A percentile compares a stretch with the other conserved stretches of the same genome.
phyloP scores from a whole-genome alignment of 2,329 filamentous ascomycete species.

The Cercospora sojina region DNA sequence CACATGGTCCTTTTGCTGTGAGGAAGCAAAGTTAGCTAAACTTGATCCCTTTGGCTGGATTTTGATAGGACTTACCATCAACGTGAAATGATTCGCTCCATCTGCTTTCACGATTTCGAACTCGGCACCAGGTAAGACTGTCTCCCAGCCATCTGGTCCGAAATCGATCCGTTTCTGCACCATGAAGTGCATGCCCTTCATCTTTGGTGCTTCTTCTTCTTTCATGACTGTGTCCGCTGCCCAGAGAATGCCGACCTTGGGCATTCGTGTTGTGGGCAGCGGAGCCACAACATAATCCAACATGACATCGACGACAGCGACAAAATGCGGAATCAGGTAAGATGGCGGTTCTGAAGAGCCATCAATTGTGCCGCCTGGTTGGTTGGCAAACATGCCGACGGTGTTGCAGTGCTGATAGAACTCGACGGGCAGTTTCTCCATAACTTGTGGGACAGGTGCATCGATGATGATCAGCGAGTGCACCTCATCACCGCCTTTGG shows the following conservation, averaged over 20 bases:
- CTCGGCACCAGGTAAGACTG: conserved; percentile 43
- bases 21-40: not conserved
- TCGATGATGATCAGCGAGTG: conserved; percentile 2
- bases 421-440: conserved; percentile 54
- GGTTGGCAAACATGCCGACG: not conserved
- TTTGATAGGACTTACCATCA: conserved; percentile 33
- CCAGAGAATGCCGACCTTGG: conserved; percentile 49
- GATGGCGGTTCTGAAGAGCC: conserved; percentile 37
- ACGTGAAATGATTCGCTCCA: conserved; percentile 43
- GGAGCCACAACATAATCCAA: conserved; percentile 43
- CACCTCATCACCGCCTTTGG: not conserved
- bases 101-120: conserved; percentile 36
- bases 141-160: conserved; percentile 50
- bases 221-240: conserved; percentile 50
- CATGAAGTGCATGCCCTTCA: conserved; percentile 39
- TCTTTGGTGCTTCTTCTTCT: conserved; percentile 49
- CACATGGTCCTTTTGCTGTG: not conserved
- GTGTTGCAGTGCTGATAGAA: conserved; percentile 42
- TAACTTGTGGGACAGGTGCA: conserved; percentile 27
- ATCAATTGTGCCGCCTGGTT: not conserved
- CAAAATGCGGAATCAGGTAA: conserved; percentile 55
- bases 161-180: conserved; percentile 50
- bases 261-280: conserved; percentile 39
- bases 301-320: conserved; percentile 50
- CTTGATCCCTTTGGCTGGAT: not conserved